Conservation (phyloP, 2,329 filamentous ascomycete species). For the Alternaria angustiovoidea region DNA sequence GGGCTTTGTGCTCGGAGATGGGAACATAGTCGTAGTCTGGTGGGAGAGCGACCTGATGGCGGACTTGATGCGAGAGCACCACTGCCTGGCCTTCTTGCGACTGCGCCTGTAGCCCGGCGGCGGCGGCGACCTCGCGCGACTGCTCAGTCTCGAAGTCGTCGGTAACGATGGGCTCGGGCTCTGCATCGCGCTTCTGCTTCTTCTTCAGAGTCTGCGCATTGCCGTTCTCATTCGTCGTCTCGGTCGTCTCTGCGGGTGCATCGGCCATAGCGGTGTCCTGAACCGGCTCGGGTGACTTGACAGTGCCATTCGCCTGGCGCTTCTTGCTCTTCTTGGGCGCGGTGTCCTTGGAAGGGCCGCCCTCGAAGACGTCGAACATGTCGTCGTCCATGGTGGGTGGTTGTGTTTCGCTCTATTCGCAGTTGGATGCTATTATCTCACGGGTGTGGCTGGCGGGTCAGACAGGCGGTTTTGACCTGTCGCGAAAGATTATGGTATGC, state of each 20-base stretch:
- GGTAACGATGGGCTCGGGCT: constrained; percentile 82
- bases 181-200: constrained; percentile 69
- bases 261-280: constrained; percentile 58
- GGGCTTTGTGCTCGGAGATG: constrained; percentile 93
- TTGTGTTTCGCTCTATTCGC: constrained; percentile 2
- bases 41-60: constrained; percentile 95
- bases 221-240: constrained; percentile 39
- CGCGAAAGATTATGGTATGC: background rate
- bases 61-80: constrained; percentile 93
- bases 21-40: constrained; percentile 94
- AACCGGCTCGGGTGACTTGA: constrained; percentile 63
- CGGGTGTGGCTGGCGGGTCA: background rate
- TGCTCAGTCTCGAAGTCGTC: constrained; percentile 96
- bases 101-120: constrained; percentile 70
- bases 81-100: constrained; percentile 75
- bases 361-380: constrained; percentile 57
- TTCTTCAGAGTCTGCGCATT: constrained; percentile 57
- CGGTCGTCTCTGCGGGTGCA: constrained; percentile 39
- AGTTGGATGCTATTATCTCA: background rate
- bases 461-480: background rate
- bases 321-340: constrained; percentile 73
- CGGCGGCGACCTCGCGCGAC: constrained; percentile 85
- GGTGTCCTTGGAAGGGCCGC: constrained; percentile 35
- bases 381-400: constrained; percentile 52
- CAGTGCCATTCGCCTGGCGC: constrained; percentile 81